Evolutionary conservation across 1,139 yeast species (phyloP), one percentile per base, ranked within the genome.

Genomic region (Saccharomyces hybrid): DNA sequence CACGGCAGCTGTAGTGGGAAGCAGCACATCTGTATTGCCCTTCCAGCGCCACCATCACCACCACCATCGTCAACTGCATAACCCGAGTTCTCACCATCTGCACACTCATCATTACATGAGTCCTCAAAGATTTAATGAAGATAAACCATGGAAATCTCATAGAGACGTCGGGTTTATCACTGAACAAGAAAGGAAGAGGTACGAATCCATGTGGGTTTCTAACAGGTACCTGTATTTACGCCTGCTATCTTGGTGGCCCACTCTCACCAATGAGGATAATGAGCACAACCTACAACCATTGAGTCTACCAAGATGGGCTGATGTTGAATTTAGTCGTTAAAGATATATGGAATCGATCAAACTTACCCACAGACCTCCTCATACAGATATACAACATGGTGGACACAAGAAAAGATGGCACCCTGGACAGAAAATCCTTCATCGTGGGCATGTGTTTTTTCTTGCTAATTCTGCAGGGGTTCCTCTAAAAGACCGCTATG

Each of bases 101-200:
- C 48, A 46, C 19, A 3, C 32, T 5, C 16, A 26, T 11, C 48
- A 46, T 34, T 49, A 55, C 11, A 38, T 51, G 8, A 60, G 46
- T 25, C 50, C 46, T 19, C 71, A 75, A 47, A 68, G 72, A 25
- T 91, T 93, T 69, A 86, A 93, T 67, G 96, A 88, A 62, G 89
- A 88, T 59, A 90, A 91, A 69, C 98, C 98, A 0, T 93, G 99
- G 98, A 93, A 91, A 64, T 84, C 88, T 64, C 97, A 89, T 67
- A 76, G 75, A 46, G 87, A 83, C 58, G 76, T 83, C 9, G 76
- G 75, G 49, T 76, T 73, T 52, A 77, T 90, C 11, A 78, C 86
- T 0, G 90, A 85, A 29, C 78, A 76, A 41, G 98, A 93, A 68
- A 76, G 88, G 56, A 90, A 89, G 65, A 73, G 98, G 51, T 91